Conservation (phyloP, 1,284 basidiomycete genomes). For the Athelia psychrophila region DNA sequence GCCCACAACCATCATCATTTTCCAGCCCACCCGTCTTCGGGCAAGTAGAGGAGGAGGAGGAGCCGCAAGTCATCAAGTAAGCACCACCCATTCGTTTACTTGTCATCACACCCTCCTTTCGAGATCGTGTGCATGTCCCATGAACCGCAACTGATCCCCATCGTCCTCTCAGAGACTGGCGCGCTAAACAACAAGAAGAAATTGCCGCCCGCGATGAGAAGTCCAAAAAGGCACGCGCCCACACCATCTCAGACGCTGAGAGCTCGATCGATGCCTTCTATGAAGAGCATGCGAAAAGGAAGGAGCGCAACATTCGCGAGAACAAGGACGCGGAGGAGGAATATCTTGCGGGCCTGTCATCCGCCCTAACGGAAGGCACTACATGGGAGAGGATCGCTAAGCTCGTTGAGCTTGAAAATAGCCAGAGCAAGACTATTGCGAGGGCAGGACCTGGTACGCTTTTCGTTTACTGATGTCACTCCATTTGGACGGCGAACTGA, state of each 20-base stretch:
- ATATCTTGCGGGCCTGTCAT: conserved; percentile 72
- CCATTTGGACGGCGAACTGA: too few species aligned
- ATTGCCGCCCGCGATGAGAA: conserved; percentile 80
- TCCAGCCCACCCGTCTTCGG: conserved; percentile 71
- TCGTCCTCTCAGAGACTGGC: conserved; percentile 71
- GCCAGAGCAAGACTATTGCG: conserved; percentile 94
- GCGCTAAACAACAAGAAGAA: conserved; percentile 82
- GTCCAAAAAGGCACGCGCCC: conserved; percentile 78
- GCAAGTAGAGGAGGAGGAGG: conserved; percentile 74
- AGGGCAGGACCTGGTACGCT: conserved; percentile 69
- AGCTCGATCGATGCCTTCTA: conserved; percentile 95
- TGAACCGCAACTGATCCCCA: not conserved
- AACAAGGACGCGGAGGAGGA: conserved; percentile 94
- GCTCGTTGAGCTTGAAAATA: conserved; percentile 89
- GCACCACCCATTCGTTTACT: conserved; percentile 18
- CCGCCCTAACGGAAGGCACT: conserved; percentile 85
- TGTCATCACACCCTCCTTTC: not conserved
- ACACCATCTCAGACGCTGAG: conserved; percentile 88
- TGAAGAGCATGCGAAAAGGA: conserved; percentile 89
- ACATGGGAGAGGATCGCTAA: conserved; percentile 96
- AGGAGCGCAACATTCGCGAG: conserved; percentile 89
- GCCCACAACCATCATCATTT: conserved; percentile 66
- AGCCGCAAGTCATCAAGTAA: conserved; percentile 86
- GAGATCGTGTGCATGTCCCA: too few species aligned
- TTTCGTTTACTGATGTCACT: too few species aligned